Percentiles rank a stretch among this genome's conserved stretches.
Conservation (phyloP, 768 basidiomycete genomes). For the Chalciporus sphaerocephalus region DNA sequence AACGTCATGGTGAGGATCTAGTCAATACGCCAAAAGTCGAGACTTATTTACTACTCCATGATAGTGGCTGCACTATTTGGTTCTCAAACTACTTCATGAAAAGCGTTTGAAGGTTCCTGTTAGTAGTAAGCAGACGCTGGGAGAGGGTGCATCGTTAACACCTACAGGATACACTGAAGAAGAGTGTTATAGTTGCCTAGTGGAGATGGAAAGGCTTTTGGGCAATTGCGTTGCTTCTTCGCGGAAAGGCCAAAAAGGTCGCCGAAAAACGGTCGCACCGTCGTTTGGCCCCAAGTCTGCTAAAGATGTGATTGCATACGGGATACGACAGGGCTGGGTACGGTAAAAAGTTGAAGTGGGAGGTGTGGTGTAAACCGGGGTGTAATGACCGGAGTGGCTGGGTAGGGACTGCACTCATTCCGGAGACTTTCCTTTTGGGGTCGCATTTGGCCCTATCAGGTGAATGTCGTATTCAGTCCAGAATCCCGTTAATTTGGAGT, state of each 20-base stretch:
- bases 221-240: conserved; percentile 40
- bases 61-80: conserved; percentile 91
- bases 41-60: conserved; percentile 9
- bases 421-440: conserved; percentile 15
- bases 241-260: conserved; percentile 30
- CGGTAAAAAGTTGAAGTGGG: conserved; percentile 16
- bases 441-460: not conserved
- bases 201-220: conserved; percentile 62
- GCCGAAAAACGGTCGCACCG: conserved; percentile 32
- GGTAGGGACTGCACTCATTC: no score
- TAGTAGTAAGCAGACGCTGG: conserved; percentile 35
- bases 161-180: conserved; percentile 51
- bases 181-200: conserved; percentile 64
- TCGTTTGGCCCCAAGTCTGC: conserved; percentile 38
- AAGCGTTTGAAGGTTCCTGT: conserved; percentile 63
- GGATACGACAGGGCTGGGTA: conserved; percentile 60
- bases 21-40: not conserved
- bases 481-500: conserved; percentile 2
- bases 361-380: no score
- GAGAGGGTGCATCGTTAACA: conserved; percentile 11
- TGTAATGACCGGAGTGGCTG: no score
- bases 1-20: conserved; percentile 76
- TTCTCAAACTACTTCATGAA: conserved; percentile 61
- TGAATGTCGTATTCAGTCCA: conserved; percentile 2
- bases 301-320: conserved; percentile 59